Base-by-base conservation (phyloP, 2,329 filamentous ascomycete species). In the Dothistroma pini region DNA sequence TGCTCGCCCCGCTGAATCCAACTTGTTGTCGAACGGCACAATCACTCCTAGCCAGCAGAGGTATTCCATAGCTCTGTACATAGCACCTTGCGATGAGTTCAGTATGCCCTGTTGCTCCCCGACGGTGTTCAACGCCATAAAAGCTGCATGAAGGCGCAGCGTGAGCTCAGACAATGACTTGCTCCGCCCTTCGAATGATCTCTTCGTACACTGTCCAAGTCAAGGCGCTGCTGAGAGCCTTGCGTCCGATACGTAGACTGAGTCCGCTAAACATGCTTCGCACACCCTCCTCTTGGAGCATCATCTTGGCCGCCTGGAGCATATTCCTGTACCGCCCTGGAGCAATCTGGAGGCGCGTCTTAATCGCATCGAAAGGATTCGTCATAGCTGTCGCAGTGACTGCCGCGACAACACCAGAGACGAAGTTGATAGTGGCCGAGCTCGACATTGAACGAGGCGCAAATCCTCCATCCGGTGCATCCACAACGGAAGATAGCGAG, bases 161-260 rank as follows among this genome's bases (percentile, higher is more conserved):
- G 14, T 14, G 21, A 25, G 48, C 38, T 60, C 57, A 47, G 11
- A 63, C 62, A n/a, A 68, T 41, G 1, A 53, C 67, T 22, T 60
- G 77, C 74, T 87, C 86, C 0, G 89, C 89, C 68, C 89, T 83
- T 62, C 93, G 81, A 64, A 97, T 89, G 69, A 97, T 76, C 75
- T 97, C 93, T 78, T 99, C 95, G 72, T 99, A 99, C 47, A 97
- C 82, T 10, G 93, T 97, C 95, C 95, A 99, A 8, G 93, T 93
- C 68, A 97, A 81, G n/a, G 95, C 95, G 56, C 89, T 93, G 75
- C 93, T 97, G 50, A 97, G 77, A 5, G 92, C 93, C 76, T 99
- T 99, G 68, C 95, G 84, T 51, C 88, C 89, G 82, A 97, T 96
- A 59, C 95, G 84, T 67, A 99, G 79, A 1, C 85, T 90, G 59